A percentile compares a stretch with the other conserved stretches of the same genome.
Evolutionary conservation across 768 basidiomycete species (phyloP).

Genomic region (Suillus brevipes): DNA sequence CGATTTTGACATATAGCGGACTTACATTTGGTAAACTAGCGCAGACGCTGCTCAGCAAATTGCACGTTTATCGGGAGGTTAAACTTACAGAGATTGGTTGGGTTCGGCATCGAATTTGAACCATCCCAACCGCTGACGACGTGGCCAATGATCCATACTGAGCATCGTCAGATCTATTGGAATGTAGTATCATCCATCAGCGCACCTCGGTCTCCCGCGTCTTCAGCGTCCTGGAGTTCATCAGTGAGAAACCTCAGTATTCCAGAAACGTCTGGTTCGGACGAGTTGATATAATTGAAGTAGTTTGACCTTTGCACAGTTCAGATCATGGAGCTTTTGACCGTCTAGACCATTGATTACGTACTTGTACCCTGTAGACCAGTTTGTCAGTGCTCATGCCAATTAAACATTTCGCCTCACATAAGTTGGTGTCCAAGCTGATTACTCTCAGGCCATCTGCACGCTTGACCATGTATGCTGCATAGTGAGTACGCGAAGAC

Average conservation of each 20-base stretch:
- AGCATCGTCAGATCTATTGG: slow-evolving; percentile 13
- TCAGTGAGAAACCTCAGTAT: slow-evolving; percentile 79
- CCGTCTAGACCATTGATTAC: background rate
- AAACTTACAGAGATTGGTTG: slow-evolving; percentile 68
- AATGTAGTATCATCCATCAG: background rate
- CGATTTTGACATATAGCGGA: background rate
- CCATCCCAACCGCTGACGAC: slow-evolving; percentile 73
- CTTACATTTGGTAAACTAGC: slow-evolving; percentile 52
- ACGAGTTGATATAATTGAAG: slow-evolving; percentile 78
- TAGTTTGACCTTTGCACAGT: slow-evolving; percentile 52
- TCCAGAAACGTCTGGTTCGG: slow-evolving; percentile 66
- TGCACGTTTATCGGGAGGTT: background rate
- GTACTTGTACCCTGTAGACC: slow-evolving; percentile 33
- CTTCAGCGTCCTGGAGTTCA: slow-evolving; percentile 77
- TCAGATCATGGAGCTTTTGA: slow-evolving; percentile 10
- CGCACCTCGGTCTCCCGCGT: slow-evolving; percentile 70
- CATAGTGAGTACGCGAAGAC: slow-evolving; percentile 66
- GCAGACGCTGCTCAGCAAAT: slow-evolving; percentile 6
- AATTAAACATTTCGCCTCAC: slow-evolving; percentile 40
- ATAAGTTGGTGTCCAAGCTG: slow-evolving; percentile 75
- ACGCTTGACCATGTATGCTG: slow-evolving; percentile 70
- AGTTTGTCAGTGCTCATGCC: background rate
- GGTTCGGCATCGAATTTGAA: slow-evolving; percentile 58
- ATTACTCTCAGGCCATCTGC: slow-evolving; percentile 68
- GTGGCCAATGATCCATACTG: slow-evolving; percentile 57